These are phyloP conservation scores for Podaxis sp. DNA, from an alignment of 768 basidiomycete genomes.

Conservation along the genomic window DNA sequence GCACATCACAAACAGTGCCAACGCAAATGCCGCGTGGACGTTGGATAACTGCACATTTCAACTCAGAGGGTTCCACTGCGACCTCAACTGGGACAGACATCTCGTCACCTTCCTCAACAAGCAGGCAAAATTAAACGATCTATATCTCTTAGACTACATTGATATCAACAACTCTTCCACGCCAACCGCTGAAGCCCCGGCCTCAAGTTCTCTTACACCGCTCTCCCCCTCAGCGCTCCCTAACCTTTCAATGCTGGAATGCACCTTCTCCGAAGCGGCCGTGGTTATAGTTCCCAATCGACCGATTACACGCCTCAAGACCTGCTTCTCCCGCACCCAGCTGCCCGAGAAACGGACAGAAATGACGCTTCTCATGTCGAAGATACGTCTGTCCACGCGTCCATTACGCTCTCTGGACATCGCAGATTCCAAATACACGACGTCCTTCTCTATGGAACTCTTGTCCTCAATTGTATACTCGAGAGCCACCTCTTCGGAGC, in stretches of 20 bases:
- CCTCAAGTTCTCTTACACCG: constrained; percentile 17
- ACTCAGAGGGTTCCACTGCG: constrained; percentile 63
- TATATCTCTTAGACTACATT: constrained; percentile 48
- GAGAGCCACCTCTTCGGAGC: constrained; percentile 31
- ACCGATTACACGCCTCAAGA: constrained; percentile 63
- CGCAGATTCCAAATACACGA: constrained; percentile 59
- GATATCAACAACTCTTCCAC: constrained; percentile 24
- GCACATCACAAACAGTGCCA: constrained; percentile 37
- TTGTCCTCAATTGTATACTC: constrained; percentile 41
- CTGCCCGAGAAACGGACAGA: constrained; percentile 51
- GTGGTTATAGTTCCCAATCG: constrained; percentile 54
- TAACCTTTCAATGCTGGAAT: constrained; percentile 54
- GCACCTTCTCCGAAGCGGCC: constrained; percentile 68
- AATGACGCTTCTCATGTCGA: constrained; percentile 46
- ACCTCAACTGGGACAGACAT: constrained; percentile 61
- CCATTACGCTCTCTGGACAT: constrained; percentile 57
- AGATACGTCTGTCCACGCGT: constrained; percentile 42
- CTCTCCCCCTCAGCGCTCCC: constrained; percentile 41
- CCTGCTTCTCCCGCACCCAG: constrained; percentile 61
- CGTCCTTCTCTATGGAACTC: constrained; percentile 53
- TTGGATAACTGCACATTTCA: constrained; percentile 45
- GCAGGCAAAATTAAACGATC: constrained; percentile 48
- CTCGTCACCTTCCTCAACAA: constrained; percentile 53
- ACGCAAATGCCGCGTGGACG: constrained; percentile 40
- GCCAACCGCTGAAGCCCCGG: constrained; percentile 25